phyloP scores from a whole-genome alignment of 2,329 filamentous ascomycete genomes.

The Phyllosticta citrichinensis region DNA sequence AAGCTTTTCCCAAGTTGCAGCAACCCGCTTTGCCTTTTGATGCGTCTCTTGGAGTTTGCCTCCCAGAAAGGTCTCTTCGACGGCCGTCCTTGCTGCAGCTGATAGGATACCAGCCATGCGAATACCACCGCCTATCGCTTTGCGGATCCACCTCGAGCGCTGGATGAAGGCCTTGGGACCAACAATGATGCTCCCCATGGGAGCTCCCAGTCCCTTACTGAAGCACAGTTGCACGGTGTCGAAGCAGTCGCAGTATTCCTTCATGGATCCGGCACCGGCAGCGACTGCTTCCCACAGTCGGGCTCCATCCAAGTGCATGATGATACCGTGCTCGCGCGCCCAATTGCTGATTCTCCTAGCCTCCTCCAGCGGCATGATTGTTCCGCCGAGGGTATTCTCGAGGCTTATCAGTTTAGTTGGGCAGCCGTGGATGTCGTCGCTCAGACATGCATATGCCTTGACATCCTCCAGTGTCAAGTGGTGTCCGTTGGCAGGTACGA shows the following conservation, averaged over 20 bases:
- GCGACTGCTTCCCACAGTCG: constrained; percentile 73
- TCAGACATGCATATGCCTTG: constrained; percentile 51
- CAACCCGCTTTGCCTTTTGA: constrained; percentile 51
- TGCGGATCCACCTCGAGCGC: constrained; percentile 65
- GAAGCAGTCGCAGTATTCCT: constrained; percentile 58
- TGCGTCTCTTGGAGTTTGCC: constrained; percentile 55
- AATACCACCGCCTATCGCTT: constrained; percentile 70
- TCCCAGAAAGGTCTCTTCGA: constrained; percentile 69
- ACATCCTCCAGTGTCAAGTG: constrained; percentile 73
- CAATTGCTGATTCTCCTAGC: constrained; percentile 59
- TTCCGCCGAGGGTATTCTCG: constrained; percentile 77
- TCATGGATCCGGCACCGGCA: constrained; percentile 55
- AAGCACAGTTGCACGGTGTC: constrained; percentile 72
- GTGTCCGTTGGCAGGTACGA: constrained; percentile 59
- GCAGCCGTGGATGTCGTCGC: constrained; percentile 64
- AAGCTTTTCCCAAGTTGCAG: constrained; percentile 54
- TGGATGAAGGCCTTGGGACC: constrained; percentile 49
- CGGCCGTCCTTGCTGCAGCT: constrained; percentile 63
- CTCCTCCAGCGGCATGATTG: constrained; percentile 67
- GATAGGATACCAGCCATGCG: constrained; percentile 68
- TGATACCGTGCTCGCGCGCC: constrained; percentile 51
- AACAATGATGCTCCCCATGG: constrained; percentile 67
- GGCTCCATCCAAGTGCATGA: constrained; percentile 70
- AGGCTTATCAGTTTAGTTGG: constrained; percentile 73
- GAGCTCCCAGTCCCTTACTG: constrained; percentile 72